Evolutionary conservation across 352 stramenopile species (phyloP).

Genomic region (Globisporangium lucens): DNA sequence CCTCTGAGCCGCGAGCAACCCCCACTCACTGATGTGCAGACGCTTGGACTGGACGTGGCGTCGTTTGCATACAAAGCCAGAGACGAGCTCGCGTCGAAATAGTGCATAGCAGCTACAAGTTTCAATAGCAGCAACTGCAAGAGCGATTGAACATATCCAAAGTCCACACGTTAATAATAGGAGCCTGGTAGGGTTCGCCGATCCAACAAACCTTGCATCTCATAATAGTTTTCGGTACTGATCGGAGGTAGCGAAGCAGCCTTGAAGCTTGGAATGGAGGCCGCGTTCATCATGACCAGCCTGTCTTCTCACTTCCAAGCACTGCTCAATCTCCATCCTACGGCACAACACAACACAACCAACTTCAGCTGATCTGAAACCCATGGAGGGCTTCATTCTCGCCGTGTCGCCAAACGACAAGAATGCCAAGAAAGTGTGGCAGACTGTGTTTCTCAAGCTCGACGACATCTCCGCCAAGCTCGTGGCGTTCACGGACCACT

Average conservation of each 20-base stretch:
- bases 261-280: not conserved
- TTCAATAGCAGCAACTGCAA: not conserved
- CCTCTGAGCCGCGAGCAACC: conserved; percentile 12
- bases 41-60: conserved; percentile 53
- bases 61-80: conserved; percentile 48
- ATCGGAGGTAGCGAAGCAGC: not conserved
- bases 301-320: not conserved
- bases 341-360: not conserved
- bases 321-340: conserved; percentile 4
- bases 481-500: conserved; percentile 49
- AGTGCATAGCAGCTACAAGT: not conserved
- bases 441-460: conserved; percentile 50
- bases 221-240: not conserved
- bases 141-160: not conserved
- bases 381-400: conserved; percentile 53
- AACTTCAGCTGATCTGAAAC: not conserved
- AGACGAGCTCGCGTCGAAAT: conserved; percentile 14
- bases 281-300: not conserved
- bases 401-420: conserved; percentile 27
- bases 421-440: conserved; percentile 42
- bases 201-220: not conserved
- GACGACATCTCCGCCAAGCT: conserved; percentile 67
- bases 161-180: not conserved
- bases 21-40: conserved; percentile 39
- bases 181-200: not conserved